Evolutionary conservation across 2,329 filamentous ascomycete genomes (phyloP).

Genomic region (Alternaria incomplexa): DNA sequence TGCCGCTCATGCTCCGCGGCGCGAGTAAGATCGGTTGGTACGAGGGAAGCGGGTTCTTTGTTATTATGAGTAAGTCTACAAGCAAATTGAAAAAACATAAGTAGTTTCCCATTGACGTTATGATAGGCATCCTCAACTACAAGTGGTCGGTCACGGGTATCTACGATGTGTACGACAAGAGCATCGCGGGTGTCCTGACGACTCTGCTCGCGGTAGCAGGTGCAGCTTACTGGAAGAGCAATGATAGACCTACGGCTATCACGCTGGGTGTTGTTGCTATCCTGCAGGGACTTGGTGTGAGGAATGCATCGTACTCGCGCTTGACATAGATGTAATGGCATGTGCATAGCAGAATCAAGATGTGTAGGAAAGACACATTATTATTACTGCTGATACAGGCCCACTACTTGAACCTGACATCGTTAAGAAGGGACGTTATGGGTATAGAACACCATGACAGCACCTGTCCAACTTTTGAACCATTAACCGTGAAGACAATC

Average conservation of each 20-base stretch:
- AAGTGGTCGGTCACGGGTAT: constrained; percentile 43
- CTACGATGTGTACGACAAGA: constrained; percentile 40
- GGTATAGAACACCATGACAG: constrained; percentile 8
- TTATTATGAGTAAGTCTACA: constrained; percentile 35
- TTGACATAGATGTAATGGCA: not conserved
- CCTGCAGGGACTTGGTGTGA: constrained; percentile 34
- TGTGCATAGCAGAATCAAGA: not conserved
- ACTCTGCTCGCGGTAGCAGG: constrained; percentile 34
- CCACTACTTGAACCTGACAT: not conserved
- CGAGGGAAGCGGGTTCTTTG: constrained; percentile 45
- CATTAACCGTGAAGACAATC: not conserved
- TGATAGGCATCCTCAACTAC: constrained; percentile 41
- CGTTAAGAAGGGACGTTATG: not conserved
- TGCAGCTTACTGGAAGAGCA: constrained; percentile 27
- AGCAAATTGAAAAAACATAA: too few species aligned
- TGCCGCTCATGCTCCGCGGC: constrained; percentile 35
- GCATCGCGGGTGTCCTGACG: constrained; percentile 37
- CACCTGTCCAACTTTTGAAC: not conserved
- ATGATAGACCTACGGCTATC: constrained; percentile 33
- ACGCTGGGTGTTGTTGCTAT: constrained; percentile 30
- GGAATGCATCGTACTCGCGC: constrained; percentile 24
- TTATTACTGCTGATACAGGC: not conserved
- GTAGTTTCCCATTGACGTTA: too few species aligned
- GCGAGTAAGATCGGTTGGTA: constrained; percentile 46
- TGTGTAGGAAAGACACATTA: not conserved